Percentiles rank a stretch among this genome's conserved stretches.
Evolutionary conservation across 169 alveolate species (phyloP).

Genomic region (Hepatocystis sp.): DNA sequence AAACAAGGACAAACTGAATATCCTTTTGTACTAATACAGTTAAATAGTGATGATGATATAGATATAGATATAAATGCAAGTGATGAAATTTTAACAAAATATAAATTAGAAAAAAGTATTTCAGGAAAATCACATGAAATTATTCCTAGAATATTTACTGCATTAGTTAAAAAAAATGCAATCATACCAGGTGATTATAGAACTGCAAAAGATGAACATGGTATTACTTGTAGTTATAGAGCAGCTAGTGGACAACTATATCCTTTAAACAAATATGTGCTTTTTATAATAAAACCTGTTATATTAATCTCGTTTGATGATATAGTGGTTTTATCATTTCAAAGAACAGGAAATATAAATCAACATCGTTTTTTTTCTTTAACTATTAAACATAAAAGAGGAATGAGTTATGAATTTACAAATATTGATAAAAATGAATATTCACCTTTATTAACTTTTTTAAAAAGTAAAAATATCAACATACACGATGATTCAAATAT

Average conservation of each 20-base stretch:
- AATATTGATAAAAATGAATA: conserved; percentile 95
- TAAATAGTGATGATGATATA: conserved; percentile 93
- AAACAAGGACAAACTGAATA: conserved; percentile 97
- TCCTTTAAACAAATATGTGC: conserved; percentile 94
- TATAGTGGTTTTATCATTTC: conserved; percentile 94
- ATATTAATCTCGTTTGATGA: conserved; percentile 95
- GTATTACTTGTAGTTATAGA: conserved; percentile 95
- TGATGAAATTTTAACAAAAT: conserved; percentile 88
- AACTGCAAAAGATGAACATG: conserved; percentile 89
- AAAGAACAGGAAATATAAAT: conserved; percentile 94
- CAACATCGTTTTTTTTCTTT: conserved; percentile 96
- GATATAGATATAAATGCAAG: conserved; percentile 92
- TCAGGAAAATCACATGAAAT: conserved; percentile 94
- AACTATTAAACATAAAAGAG: conserved; percentile 90
- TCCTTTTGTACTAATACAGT: conserved; percentile 95
- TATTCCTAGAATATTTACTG: conserved; percentile 92
- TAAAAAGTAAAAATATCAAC: conserved; percentile 87
- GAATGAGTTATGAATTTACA: conserved; percentile 93
- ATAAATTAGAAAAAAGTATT: conserved; percentile 86
- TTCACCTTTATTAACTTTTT: conserved; percentile 81
- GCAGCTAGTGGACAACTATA: conserved; percentile 97
- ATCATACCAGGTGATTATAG: conserved; percentile 97
- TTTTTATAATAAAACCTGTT: conserved; percentile 97
- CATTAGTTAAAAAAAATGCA: conserved; percentile 92
- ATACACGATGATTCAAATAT: conserved; percentile 81